Evolutionary conservation across 108 stramenopile genomes (phyloP), one percentile per base, ranked within the genome.

Genomic region (Cyclotella sp.): DNA sequence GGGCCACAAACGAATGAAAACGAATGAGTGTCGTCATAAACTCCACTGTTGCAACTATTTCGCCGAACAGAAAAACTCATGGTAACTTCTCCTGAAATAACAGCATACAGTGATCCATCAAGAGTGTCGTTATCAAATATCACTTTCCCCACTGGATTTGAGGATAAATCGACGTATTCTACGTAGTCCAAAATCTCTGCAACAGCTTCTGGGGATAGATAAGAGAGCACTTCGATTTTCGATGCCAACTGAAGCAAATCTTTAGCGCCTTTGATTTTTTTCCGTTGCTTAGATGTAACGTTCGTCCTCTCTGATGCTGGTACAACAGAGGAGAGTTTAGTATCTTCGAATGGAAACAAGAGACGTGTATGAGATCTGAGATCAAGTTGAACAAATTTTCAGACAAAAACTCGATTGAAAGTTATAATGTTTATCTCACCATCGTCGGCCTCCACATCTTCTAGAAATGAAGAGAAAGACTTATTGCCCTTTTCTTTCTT

Each of bases 81-180:
- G 19, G 62, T 55, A 15, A 84, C 77, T 53, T 72, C 58, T 63
- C 87, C 87, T 7, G 63, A 45, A 19, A 88, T 64, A 5, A 88
- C 79, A 40, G 65, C 78, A 67, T 78, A 88, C n/a, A 85, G 30
- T 4, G 81, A 82, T 45, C 87, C 87, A 69, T 88, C 87, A 42
- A 80, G 72, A 13, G 57, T 22, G n/a, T 72, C 62, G 22, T 69
- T 63, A 53, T 80, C 78, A 59, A 73, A 77, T 29, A 86, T 59
- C 14, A 49, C 40, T 13, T 45, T 75, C 43, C 68, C 54, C 16
- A 40, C 47, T 30, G 47, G 12, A 34, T 58, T 57, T 21, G 67
- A 51, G 8, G 67, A 53, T n/a, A 77, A 44, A 43, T 85, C 72
- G 8, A 83, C 68, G 71, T 84, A 76, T 62, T 85, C 78, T 0